Evolutionary conservation across 768 basidiomycete species (phyloP).

Genomic region (Lyophyllum shimeji): DNA sequence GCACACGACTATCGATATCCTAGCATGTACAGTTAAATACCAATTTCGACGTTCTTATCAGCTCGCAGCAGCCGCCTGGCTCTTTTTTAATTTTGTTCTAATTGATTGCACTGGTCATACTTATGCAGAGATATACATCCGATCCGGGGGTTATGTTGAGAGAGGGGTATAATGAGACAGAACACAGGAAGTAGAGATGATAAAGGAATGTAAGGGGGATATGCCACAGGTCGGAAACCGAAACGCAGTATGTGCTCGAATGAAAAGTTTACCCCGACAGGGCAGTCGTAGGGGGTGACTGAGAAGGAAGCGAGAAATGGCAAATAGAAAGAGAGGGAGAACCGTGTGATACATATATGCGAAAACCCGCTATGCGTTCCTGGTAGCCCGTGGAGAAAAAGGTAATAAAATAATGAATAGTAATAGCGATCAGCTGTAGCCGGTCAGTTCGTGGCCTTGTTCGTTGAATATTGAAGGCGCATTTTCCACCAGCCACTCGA

Average conservation of each 20-base stretch:
- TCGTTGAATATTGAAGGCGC: slow-evolving; percentile 55
- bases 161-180: slow-evolving; percentile 12
- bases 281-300: not conserved
- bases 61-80: not conserved
- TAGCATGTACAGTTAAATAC: not conserved
- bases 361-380: slow-evolving; percentile 14
- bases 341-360: slow-evolving; percentile 5
- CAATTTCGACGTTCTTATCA: not conserved
- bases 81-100: not conserved
- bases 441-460: slow-evolving; percentile 12
- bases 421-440: slow-evolving; percentile 12
- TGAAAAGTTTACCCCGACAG: not conserved
- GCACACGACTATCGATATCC: too few relatives aligned
- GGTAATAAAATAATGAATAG: slow-evolving; percentile 19
- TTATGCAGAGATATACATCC: slow-evolving; percentile 17
- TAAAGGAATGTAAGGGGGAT: not conserved
- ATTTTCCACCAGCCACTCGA: slow-evolving; percentile 96
- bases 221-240: not conserved
- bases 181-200: not conserved
- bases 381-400: slow-evolving; percentile 6
- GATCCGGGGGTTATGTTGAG: slow-evolving; percentile 13
- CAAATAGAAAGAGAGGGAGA: not conserved
- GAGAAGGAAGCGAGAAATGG: not conserved
- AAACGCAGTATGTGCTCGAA: not conserved
- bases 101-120: slow-evolving; percentile 11